Conservation (phyloP, 108 stramenopile species). For the Nitzschia sp. region DNA sequence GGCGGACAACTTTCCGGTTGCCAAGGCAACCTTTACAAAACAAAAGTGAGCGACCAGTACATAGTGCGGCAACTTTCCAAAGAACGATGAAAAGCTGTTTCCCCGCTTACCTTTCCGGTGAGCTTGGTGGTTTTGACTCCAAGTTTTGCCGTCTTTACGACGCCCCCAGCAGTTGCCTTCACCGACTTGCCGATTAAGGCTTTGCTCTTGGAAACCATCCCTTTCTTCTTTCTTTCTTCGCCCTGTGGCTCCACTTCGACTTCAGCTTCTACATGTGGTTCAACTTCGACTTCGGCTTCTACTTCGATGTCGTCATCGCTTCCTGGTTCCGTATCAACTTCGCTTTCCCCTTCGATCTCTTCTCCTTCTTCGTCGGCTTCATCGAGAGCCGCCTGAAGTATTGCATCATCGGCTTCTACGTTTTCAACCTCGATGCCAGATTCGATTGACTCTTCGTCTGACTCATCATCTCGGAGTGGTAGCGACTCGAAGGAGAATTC, state of each 20-base stretch:
- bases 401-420: slow-evolving; percentile 4
- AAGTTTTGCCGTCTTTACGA: slow-evolving; percentile 21
- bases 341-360: slow-evolving; percentile 16
- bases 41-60: background rate
- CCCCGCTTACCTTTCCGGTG: slow-evolving; percentile 15
- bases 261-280: slow-evolving; percentile 7
- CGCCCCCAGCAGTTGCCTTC: slow-evolving; percentile 22
- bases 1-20: slow-evolving; percentile 54
- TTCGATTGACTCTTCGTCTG: slow-evolving; percentile 12
- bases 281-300: slow-evolving; percentile 8
- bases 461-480: background rate
- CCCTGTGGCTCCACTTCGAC: background rate
- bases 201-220: slow-evolving; percentile 14
- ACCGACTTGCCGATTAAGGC: slow-evolving; percentile 17
- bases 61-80: background rate
- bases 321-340: slow-evolving; percentile 2
- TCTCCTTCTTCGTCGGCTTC: slow-evolving; percentile 13
- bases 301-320: background rate
- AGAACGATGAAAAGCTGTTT: no score
- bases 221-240: slow-evolving; percentile 8
- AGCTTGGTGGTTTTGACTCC: slow-evolving; percentile 12
- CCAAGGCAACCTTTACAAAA: slow-evolving; percentile 32
- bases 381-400: background rate
- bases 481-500: slow-evolving; percentile 11
- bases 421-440: background rate